A percentile compares a stretch with the other conserved stretches of the same genome.
Evolutionary conservation across 345 rosid genomes (phyloP).

Genomic region (Brassica rapa): DNA sequence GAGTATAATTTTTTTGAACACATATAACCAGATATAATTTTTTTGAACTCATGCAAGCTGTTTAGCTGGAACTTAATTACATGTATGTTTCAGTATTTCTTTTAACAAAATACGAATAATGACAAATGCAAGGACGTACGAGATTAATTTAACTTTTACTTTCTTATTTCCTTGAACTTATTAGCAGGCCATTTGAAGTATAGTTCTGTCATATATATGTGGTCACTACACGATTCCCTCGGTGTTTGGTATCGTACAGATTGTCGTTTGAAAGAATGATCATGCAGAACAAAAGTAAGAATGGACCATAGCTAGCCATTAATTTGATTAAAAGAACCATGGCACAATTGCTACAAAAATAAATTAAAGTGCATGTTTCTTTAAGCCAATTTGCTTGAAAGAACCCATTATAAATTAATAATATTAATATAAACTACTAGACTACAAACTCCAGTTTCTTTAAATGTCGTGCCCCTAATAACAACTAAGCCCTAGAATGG

Average conservation of each 20-base stretch:
- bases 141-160: not conserved
- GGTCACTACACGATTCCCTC: constrained; percentile 5
- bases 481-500: no score
- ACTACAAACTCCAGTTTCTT: not conserved
- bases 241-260: not conserved
- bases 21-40: no score
- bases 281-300: not conserved
- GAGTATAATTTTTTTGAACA: no score
- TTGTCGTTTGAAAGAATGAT: not conserved
- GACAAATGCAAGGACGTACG: not conserved
- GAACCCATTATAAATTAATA: not conserved
- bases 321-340: not conserved
- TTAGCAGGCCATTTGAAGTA: not conserved
- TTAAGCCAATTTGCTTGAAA: not conserved
- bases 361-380: not conserved
- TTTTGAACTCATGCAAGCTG: no score
- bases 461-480: no score
- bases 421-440: not conserved
- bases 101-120: no score
- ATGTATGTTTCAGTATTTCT: no score
- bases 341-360: not conserved
- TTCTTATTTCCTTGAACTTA: not conserved
- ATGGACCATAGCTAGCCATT: not conserved
- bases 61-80: no score
- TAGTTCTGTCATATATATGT: not conserved